Base-by-base conservation (phyloP, 2,329 filamentous ascomycete genomes). In the Aspergillus felis region DNA sequence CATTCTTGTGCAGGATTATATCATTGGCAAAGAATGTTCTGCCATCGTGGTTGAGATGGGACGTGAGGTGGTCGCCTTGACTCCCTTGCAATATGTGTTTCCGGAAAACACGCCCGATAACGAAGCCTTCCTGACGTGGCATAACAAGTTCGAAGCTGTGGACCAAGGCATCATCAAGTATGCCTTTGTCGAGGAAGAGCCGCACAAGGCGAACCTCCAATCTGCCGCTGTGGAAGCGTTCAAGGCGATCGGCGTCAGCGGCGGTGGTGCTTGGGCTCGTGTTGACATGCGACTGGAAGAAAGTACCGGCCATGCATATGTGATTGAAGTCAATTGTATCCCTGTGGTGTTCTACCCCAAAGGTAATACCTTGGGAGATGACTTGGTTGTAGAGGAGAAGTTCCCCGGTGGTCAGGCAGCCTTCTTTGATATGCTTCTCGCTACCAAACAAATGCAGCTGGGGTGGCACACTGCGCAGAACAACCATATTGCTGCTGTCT, bases 341-440 rank as follows among this genome's bases (percentile, higher is more conserved):
- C 52, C 52, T 24, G 24, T n/a, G 5, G 52, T 35, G 22, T 51
- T 54, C 20, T 48, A 48, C 42, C 35, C 44, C 10, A 29, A 24
- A n/a, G 27, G n/a, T 8, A 14, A 38, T 14, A 47, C 12, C 17
- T 28, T 25, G 8, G 24, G 24, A 9, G 51, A 50, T 12, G 56
- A 57, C 52, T 8, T 49, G 25, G 50, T 58, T 6, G 32, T 58
- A 22, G 22, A n/a, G 12, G 50, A 56, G 29, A 41, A 35, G 42
- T 58, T 52, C 32, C 57, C 57, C 14, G 57, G 57, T 10, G 57
- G 53, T 4, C 57, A 58, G 17, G 22, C 27, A 20, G 57, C 57
- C 14, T 55, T 58, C 28, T 58, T 58, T 14, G 54, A 58, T 22
- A 56, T 56, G 57, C 49, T 58, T n/a, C n/a, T 55, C 9, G 42